Conservation (phyloP, 1,139 yeast genomes). For the Yamadazyma triangularis region DNA sequence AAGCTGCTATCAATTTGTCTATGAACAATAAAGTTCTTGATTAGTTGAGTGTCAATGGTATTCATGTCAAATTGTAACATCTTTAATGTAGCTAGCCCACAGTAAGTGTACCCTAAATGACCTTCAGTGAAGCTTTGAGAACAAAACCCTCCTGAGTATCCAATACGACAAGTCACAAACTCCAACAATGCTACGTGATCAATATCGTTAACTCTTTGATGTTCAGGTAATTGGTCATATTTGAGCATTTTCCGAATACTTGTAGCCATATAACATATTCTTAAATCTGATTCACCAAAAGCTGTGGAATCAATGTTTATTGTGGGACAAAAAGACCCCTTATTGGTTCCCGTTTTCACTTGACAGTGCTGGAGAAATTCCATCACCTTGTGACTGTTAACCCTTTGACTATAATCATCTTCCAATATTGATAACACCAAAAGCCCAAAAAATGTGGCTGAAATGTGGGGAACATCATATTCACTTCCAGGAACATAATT, state of each 20-base stretch:
- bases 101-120: constrained; percentile 85
- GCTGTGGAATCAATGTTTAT: constrained; percentile 22
- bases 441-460: constrained; percentile 68
- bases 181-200: constrained; percentile 32
- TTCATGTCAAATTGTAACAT: constrained; percentile 28
- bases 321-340: constrained; percentile 44
- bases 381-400: constrained; percentile 47
- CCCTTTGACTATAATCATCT: constrained; percentile 29
- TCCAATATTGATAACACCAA: constrained; percentile 45
- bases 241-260: constrained; percentile 56
- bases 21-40: constrained; percentile 57
- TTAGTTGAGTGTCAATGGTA: constrained; percentile 16
- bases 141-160: constrained; percentile 65
- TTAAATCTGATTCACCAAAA: constrained; percentile 65
- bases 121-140: constrained; percentile 49
- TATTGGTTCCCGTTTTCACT: constrained; percentile 49
- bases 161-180: constrained; percentile 41
- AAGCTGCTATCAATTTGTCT: too few relatives aligned
- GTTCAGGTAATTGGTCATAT: constrained; percentile 23
- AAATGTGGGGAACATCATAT: constrained; percentile 59
- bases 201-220: constrained; percentile 29
- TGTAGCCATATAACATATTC: constrained; percentile 73
- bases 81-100: constrained; percentile 67
- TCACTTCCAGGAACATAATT: constrained; percentile 10
- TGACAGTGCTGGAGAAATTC: constrained; percentile 53